These are phyloP conservation scores for Aureobasidium sp. DNA, from an alignment of 2,329 filamentous ascomycete genomes.

Conservation along the genomic window DNA sequence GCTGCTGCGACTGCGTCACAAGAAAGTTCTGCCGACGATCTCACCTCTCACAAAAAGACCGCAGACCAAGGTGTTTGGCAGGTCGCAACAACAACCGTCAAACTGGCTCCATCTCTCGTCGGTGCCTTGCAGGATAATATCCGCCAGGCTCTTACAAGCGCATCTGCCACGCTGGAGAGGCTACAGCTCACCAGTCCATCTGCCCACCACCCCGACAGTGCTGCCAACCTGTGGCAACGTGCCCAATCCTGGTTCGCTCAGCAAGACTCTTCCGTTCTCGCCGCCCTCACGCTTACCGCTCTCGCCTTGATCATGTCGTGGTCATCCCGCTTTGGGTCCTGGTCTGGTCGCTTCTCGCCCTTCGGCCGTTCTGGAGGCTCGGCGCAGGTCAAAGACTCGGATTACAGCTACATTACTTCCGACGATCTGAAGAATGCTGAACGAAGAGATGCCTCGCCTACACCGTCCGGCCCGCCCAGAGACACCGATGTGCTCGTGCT, in stretches of 20 bases:
- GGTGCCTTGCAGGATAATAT: not conserved
- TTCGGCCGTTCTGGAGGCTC: conserved; percentile 38
- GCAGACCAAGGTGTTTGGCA: not conserved
- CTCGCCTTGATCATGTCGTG: conserved; percentile 40
- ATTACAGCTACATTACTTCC: conserved; percentile 78
- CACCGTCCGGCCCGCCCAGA: conserved; percentile 38
- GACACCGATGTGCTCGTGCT: conserved; percentile 66
- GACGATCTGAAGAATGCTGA: conserved; percentile 52
- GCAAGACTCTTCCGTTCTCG: conserved; percentile 28
- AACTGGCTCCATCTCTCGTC: conserved; percentile 10
- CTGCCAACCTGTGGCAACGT: conserved; percentile 4
- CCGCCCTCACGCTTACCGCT: conserved; percentile 28
- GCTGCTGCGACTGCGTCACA: not conserved
- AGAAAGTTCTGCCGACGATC: conserved; percentile 3
- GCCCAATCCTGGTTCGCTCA: conserved; percentile 23
- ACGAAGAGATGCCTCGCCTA: conserved; percentile 19
- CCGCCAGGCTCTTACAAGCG: conserved; percentile 1
- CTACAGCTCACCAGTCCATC: not conserved
- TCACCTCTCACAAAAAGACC: not conserved
- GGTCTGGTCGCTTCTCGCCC: conserved; percentile 43
- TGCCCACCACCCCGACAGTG: not conserved
- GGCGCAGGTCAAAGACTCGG: conserved; percentile 62
- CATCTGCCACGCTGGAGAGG: not conserved
- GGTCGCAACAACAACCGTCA: conserved; percentile 9
- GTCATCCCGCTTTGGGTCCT: conserved; percentile 39